Conservation (phyloP, 2,329 filamentous ascomycete species). For the Eutypa lata region DNA sequence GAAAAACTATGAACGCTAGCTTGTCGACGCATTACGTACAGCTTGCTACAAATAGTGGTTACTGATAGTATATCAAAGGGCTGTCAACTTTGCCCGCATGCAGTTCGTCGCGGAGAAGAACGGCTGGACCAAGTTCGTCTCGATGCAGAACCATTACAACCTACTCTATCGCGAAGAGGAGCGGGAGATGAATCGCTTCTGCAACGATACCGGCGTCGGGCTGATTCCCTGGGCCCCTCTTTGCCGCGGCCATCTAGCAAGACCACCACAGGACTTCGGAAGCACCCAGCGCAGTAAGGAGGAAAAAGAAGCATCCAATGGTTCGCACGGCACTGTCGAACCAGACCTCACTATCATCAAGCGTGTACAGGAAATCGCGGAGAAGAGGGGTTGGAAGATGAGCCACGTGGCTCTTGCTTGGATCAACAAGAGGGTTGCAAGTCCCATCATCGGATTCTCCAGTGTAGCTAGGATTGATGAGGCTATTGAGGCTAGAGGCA, state of each 20-base stretch:
- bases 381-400: conserved; percentile 58
- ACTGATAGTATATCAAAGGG: conserved; percentile 9
- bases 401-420: conserved; percentile 63
- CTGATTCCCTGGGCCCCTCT: conserved; percentile 40
- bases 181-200: conserved; percentile 42
- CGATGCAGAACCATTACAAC: conserved; percentile 62
- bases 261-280: conserved; percentile 29
- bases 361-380: conserved; percentile 56
- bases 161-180: conserved; percentile 63
- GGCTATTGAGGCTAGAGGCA: conserved; percentile 45
- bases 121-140: conserved; percentile 58
- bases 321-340: conserved; percentile 30
- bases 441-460: conserved; percentile 61
- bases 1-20: too few relatives aligned
- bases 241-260: conserved; percentile 34
- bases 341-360: conserved; percentile 39
- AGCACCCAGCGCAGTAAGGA: conserved; percentile 26
- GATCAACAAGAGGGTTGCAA: conserved; percentile 51
- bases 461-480: conserved; percentile 60
- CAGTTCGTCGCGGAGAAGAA: conserved; percentile 47
- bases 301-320: conserved; percentile 35
- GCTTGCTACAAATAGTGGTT: not conserved
- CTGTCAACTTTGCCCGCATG: conserved; percentile 50
- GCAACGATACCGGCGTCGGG: conserved; percentile 38
- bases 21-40: too few relatives aligned